Conservation (phyloP, 164 flowering plant species). For the Aristolochia fimbriata region DNA sequence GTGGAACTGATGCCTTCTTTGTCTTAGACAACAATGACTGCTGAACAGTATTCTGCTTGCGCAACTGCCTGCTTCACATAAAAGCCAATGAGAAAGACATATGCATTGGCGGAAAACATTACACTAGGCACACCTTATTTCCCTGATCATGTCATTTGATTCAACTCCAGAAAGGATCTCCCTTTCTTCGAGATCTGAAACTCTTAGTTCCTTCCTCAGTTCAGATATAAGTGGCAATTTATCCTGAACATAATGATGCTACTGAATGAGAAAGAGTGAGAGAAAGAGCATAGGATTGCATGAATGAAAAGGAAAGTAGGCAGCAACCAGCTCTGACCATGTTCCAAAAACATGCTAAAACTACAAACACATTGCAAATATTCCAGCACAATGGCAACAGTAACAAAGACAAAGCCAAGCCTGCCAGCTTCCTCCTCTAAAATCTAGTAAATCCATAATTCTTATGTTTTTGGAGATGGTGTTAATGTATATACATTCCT, state of each 20-base stretch:
- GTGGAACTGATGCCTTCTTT: constrained; percentile 2
- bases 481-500: too few species aligned
- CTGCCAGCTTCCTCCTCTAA: too few species aligned
- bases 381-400: too few species aligned
- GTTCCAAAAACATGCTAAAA: background rate
- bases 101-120: background rate
- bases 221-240: constrained; percentile 25
- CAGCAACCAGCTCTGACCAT: background rate
- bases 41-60: constrained; percentile 8
- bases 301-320: background rate
- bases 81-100: background rate
- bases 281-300: too few species aligned
- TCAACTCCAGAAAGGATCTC: constrained; percentile 22
- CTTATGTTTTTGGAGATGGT: too few species aligned
- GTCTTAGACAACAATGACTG: constrained; percentile 5
- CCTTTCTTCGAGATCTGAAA: constrained; percentile 32
- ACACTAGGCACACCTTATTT: constrained; percentile 23
- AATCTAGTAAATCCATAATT: too few species aligned
- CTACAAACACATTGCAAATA: too few species aligned
- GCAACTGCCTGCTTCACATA: constrained; percentile 20
- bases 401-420: too few species aligned
- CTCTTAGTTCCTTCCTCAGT: constrained; percentile 31
- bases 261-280: too few species aligned
- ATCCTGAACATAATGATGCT: constrained; percentile 11
- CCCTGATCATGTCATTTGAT: constrained; percentile 21